phyloP scores from a whole-genome alignment of 2,329 filamentous ascomycete genomes.

The Colletotrichum sp. region DNA sequence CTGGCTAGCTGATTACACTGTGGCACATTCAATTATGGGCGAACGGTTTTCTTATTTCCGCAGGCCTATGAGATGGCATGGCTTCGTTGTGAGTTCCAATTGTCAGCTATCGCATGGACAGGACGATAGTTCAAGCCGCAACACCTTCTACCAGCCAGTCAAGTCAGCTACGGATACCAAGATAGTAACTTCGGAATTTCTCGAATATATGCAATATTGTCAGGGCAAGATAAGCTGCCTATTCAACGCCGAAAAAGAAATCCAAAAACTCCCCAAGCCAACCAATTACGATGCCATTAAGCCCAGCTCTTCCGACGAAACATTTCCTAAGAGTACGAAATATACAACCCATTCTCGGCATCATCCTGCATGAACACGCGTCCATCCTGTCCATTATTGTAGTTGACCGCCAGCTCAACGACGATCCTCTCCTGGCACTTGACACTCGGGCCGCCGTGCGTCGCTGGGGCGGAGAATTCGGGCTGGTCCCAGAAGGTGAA shows the following conservation, averaged over 20 bases:
- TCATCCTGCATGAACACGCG: slow-evolving; percentile 4
- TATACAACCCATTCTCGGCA: slow-evolving; percentile 6
- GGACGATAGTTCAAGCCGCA: too few species aligned
- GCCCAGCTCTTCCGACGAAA: neutral
- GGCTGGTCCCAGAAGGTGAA: slow-evolving; percentile 9
- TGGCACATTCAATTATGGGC: too few species aligned
- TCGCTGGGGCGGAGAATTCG: neutral
- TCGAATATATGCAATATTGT: neutral
- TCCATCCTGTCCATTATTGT: neutral
- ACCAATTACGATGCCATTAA: neutral
- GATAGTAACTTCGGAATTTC: neutral
- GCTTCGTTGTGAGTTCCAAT: too few species aligned
- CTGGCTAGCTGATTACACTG: too few species aligned
- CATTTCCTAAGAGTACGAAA: neutral
- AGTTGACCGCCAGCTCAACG: slow-evolving; percentile 9
- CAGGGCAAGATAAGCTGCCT: neutral
- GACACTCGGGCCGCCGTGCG: neutral
- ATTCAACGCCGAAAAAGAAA: neutral
- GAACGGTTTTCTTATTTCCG: too few species aligned
- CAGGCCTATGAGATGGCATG: too few species aligned
- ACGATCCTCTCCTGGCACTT: neutral
- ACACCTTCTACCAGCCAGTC: too few species aligned
- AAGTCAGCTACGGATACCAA: too few species aligned
- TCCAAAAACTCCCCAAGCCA: neutral
- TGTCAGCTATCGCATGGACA: too few species aligned